These are phyloP conservation scores for Fragaria vesca DNA, from an alignment of 306 rosid genomes.

Conservation along the genomic window DNA sequence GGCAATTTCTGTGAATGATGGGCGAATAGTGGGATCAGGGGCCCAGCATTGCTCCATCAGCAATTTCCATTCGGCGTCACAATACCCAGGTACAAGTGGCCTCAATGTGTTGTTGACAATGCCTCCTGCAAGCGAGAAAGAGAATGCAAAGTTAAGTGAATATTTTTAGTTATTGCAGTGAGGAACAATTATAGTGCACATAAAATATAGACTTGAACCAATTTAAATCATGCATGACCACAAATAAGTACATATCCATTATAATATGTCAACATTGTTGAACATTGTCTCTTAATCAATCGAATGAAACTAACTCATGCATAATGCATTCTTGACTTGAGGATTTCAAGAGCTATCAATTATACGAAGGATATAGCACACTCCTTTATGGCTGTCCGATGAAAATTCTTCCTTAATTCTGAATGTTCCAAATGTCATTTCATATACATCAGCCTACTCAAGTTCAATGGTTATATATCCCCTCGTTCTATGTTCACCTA, in stretches of 20 bases:
- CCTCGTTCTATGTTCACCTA: neutral
- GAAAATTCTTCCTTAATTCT: neutral
- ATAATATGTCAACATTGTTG: neutral
- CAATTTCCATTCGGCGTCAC: conserved; percentile 77
- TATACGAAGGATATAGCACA: neutral
- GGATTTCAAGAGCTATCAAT: neutral
- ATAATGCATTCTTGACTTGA: neutral
- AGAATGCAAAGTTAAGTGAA: neutral
- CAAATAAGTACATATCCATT: neutral
- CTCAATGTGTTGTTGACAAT: conserved; percentile 79
- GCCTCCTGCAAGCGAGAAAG: conserved; percentile 58
- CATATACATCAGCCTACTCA: neutral
- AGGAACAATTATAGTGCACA: neutral
- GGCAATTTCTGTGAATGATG: conserved; percentile 82
- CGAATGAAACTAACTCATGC: neutral
- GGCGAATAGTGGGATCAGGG: conserved; percentile 70
- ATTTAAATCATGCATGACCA: neutral
- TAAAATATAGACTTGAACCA: neutral
- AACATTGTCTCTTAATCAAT: neutral
- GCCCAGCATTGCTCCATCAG: conserved; percentile 95
- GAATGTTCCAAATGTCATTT: neutral
- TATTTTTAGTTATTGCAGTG: neutral
- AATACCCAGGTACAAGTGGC: conserved; percentile 59
- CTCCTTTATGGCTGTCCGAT: neutral
- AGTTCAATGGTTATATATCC: neutral